Base-by-base conservation (phyloP, 2,329 filamentous ascomycete species). In the Pseudocercospora fijiensis region DNA sequence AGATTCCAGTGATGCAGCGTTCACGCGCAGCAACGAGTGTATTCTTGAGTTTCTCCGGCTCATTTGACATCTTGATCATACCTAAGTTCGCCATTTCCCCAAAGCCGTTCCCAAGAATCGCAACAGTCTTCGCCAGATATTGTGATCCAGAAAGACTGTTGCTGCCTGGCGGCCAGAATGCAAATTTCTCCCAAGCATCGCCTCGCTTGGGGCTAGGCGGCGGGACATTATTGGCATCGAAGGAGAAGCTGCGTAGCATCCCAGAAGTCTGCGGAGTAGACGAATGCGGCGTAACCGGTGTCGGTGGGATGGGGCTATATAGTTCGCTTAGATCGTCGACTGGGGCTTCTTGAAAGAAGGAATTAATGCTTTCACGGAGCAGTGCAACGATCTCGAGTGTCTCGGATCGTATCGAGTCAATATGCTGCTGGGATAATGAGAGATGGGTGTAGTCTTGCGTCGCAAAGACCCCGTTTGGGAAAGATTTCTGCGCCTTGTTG, bases 121-220 rank as follows among this genome's bases (percentile, higher is more conserved):
- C 83, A 22, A 98, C 81, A 75, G 95, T 89, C 75, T 90, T 92
- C 57, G 90, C 88, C 4, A 99, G 83, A 73, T 96, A 97, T 75
- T 96, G 87, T 1, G 94, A 91, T n/a, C 91, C 94, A 63, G 92
- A 96, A 24, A 98, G 81, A 0, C 93, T 93, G 74, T 97, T 98
- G 1, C 92, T 90, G 79, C 90, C 89, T 0, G 94, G 95, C 3
- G 94, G 93, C 93, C 94, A 98, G 77, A 98, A 99, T 0, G 93
- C 94, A 76, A 79, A 95, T 87, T 79, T 94, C 90, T 98, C 95
- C 92, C 92, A 98, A 0, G 88, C 81, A 5, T 93, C 94, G 51
- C 85, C 86, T 70, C 84, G 76, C 4, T 78, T 90, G 0, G 92
- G 91, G 0, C 90, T 91, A 1, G 89, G 88, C 1, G 88, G 87